Evolutionary conservation across 306 rosid species (phyloP), one percentile per base, ranked within the genome.

Genomic region (Glycine latifolia): DNA sequence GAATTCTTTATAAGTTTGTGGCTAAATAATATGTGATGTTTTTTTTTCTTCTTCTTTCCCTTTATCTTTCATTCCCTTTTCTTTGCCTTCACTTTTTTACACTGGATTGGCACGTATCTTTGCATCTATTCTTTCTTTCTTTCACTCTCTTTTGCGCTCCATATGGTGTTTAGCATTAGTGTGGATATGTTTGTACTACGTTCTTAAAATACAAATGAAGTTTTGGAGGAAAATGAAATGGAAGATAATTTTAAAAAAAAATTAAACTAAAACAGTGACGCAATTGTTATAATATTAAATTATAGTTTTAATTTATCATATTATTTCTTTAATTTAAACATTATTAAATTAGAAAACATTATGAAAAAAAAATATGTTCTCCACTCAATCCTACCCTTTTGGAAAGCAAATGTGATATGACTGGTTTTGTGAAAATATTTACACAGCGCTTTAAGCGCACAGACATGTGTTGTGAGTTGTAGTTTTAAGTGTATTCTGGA

Each of bases 21-120:
- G 86, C 61, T 66, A 75, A 78, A 85, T 58, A 67, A 54, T 79
- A 67, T 55, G 73, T 72, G 61, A 58, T 48, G 7, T 43, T 69
- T 52, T 5, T 17, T 67, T 9, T 37, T 37, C 41, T 33, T 43
- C 8, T 56, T 1, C 13, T 54, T 73, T 16, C n/a, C 48, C 63
- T 59, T 61, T 39, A 10, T 37, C 46, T 75, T 58, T 58, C 33
- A 48, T 26, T 76, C 5, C 39, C 14, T 39, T 67, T 82, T 69
- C 26, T 26, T 62, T 31, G 33, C 61, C 55, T 54, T 77, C 63
- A 31, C n/a, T 37, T 50, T 67, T 82, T 73, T 37, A 76, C 82
- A 52, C 3, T 41, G 58, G 53, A 14, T 7, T 33, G 4, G 46
- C 68, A 15, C 16, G 0, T 31, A 46, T 70, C 47, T 70, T 65